A percentile compares a stretch with the other conserved stretches of the same genome.
Conservation (phyloP, 2,329 filamentous ascomycete genomes). For the Talaromyces rugulosus region DNA sequence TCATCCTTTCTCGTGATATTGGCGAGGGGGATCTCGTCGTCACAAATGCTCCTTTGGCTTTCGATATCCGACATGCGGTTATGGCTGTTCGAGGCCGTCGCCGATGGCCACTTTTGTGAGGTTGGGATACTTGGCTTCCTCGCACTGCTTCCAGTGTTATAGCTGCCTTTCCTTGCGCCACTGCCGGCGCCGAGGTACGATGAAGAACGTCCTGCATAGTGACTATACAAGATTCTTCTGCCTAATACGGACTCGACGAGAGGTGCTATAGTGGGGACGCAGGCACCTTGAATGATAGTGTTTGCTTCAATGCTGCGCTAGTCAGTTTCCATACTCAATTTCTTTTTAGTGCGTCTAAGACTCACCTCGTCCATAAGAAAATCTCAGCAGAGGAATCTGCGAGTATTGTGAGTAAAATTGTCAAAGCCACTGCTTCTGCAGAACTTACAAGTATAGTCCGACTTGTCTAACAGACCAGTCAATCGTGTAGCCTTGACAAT, state of each 20-base stretch:
- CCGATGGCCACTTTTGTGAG: neutral
- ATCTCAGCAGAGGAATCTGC: conserved; percentile 7
- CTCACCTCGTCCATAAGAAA: conserved; percentile 12
- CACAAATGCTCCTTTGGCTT: conserved; percentile 7
- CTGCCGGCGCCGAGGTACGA: neutral
- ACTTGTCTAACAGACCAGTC: conserved; percentile 20
- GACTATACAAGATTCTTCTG: conserved; percentile 6
- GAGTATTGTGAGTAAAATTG: neutral
- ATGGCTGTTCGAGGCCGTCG: neutral
- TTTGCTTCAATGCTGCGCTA: conserved; percentile 10
- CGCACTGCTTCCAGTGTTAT: neutral
- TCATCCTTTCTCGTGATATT: conserved; percentile 9
- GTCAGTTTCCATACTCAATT: neutral
- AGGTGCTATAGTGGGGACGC: conserved; percentile 13
- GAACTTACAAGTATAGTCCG: conserved; percentile 12
- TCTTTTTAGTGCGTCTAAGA: neutral
- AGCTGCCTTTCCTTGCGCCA: neutral
- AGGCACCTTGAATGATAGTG: conserved; percentile 13
- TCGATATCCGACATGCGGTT: conserved; percentile 6
- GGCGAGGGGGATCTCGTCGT: conserved; percentile 6
- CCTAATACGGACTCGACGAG: conserved; percentile 11
- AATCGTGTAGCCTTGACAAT: conserved; percentile 31
- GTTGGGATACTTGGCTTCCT: neutral
- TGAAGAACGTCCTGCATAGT: conserved; percentile 1
- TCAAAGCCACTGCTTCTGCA: neutral